A percentile compares a stretch with the other conserved stretches of the same genome.
phyloP scores from a whole-genome alignment of 495 filamentous ascomycete species.

The Neurospora tetraspora region DNA sequence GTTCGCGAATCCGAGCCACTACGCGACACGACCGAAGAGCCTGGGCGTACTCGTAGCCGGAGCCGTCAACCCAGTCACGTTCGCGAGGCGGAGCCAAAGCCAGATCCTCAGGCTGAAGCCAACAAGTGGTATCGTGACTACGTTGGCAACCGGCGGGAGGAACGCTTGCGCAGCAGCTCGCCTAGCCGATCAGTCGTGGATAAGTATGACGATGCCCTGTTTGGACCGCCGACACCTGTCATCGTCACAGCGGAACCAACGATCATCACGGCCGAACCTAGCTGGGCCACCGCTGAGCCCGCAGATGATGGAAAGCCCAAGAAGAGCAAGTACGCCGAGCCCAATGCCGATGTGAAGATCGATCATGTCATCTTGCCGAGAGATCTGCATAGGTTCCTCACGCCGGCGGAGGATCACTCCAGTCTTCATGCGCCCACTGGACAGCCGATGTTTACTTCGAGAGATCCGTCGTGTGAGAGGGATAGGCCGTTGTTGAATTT shows the following conservation, averaged over 20 bases:
- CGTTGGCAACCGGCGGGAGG: conserved; percentile 6
- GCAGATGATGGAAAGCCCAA: conserved; percentile 11
- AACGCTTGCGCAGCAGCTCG: conserved; percentile 33
- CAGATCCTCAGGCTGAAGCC: conserved; percentile 32
- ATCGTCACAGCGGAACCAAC: background rate
- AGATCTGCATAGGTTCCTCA: conserved; percentile 22
- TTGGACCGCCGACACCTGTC: conserved; percentile 26
- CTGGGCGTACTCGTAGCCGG: background rate
- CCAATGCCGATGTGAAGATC: conserved; percentile 45
- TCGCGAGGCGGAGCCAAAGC: background rate
- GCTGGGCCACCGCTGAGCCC: background rate
- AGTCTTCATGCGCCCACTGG: background rate
- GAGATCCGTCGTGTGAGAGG: conserved; percentile 38
- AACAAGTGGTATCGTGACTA: conserved; percentile 39
- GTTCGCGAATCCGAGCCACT: conserved; percentile 6
- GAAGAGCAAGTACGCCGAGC: conserved; percentile 39
- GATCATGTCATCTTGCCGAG: conserved; percentile 37
- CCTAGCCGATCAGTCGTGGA: conserved; percentile 38
- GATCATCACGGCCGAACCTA: background rate
- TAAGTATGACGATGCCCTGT: conserved; percentile 33
- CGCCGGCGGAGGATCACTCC: background rate
- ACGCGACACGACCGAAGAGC: background rate
- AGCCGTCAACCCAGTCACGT: background rate
- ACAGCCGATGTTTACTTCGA: conserved; percentile 27
- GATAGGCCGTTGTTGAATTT: conserved; percentile 43